A percentile compares a stretch with the other conserved stretches of the same genome.
phyloP scores from a whole-genome alignment of 2,329 filamentous ascomycete genomes.

The Aspergillus alliaceus region DNA sequence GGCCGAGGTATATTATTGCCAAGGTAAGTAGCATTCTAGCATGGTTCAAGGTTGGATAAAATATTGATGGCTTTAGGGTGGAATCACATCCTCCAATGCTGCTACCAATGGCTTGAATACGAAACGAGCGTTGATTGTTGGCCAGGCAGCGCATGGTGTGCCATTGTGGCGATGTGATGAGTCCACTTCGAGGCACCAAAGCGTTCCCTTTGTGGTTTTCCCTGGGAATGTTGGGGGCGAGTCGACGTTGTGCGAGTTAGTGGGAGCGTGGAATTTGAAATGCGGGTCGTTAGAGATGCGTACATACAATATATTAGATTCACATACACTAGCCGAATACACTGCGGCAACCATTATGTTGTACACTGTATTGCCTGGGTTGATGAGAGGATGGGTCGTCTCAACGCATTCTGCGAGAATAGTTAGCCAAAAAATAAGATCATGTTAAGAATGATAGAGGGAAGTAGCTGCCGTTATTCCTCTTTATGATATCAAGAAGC shows the following conservation, averaged over 20 bases:
- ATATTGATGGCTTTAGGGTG: constrained; percentile 42
- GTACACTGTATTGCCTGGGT: not conserved
- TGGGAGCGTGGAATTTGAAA: constrained; percentile 40
- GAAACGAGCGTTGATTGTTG: constrained; percentile 55
- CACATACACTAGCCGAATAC: not conserved
- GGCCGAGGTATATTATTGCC: constrained; percentile 58
- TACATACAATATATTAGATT: not conserved
- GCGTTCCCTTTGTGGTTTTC: constrained; percentile 59
- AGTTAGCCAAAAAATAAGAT: too few relatives aligned
- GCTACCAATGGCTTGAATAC: constrained; percentile 58
- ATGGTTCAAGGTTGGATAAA: too few relatives aligned
- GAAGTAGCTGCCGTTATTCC: too few relatives aligned
- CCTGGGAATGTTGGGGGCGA: constrained; percentile 59
- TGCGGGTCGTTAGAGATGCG: not conserved
- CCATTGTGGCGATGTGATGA: constrained; percentile 62
- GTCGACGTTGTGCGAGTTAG: constrained; percentile 48
- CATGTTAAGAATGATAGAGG: too few relatives aligned
- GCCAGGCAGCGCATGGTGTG: constrained; percentile 59
- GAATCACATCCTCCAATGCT: constrained; percentile 60
- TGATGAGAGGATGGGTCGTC: too few relatives aligned
- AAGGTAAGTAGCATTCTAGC: constrained; percentile 39
- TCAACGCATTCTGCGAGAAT: too few relatives aligned
- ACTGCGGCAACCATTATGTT: too few relatives aligned
- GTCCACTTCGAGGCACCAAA: constrained; percentile 49
- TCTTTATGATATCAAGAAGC: too few relatives aligned